Base-by-base conservation (phyloP, 306 rosid species). In the Betula pendula region DNA sequence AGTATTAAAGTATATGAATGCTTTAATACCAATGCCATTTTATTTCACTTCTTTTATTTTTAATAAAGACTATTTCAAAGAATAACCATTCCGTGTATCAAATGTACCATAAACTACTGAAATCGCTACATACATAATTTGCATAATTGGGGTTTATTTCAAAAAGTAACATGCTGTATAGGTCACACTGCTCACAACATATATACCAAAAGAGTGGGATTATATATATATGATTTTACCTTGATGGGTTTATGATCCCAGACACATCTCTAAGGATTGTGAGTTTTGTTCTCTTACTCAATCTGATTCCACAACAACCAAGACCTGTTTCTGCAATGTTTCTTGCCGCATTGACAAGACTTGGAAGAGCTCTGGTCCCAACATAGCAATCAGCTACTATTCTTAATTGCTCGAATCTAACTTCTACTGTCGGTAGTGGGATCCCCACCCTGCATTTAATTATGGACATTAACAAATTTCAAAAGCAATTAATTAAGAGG, bases 241-340 rank as follows among this genome's bases (percentile, higher is more conserved):
- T 63, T 63, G 69, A 63, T 63, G 44, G 69, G 19, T 63, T 29
- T 63, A 63, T 63, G 44, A 63, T 31, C 43, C 69, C 69, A 6
- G 20, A 63, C 44, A 63, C 69, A 14, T 63, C 69, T 33, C 29
- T 63, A 17, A 63, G 69, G n/a, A 63, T 63, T 14, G 44, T 33
- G 22, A 63, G 69, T 19, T 63, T 63, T 63, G 8, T 63, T 63
- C 33, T 63, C 69, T 63, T 33, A 63, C 44, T 38, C 69, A 63
- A 63, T 16, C 43, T 31, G 10, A 63, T 29, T 14, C 69, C 44
- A 33, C 40, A 63, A 14, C 29, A 31, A 31, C 40, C 63, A 24
- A 56, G 63, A 24, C 17, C 63, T 25, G 63, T 20, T 24, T 56
- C 63, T 22, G 63, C 63, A 24, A 56, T 24, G 63, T 56, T 56